A percentile compares a stretch with the other conserved stretches of the same genome.
Evolutionary conservation across 257 asterid genomes (phyloP).

Genomic region (Schizonepeta tenuifolia): DNA sequence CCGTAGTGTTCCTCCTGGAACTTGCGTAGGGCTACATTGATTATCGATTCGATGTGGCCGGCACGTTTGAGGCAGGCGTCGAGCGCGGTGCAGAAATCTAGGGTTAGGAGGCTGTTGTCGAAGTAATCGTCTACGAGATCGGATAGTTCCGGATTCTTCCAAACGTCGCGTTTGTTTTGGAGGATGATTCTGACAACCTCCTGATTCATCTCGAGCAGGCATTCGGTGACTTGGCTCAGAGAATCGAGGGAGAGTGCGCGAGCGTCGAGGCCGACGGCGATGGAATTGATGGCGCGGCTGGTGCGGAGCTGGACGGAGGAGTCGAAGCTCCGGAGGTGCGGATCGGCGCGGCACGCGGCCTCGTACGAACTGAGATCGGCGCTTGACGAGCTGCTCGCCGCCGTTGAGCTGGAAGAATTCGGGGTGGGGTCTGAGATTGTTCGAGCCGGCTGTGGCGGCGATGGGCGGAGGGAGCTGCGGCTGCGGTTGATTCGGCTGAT

Average conservation of each 20-base stretch:
- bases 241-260: slow-evolving; percentile 82
- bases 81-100: slow-evolving; percentile 80
- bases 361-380: slow-evolving; percentile 74
- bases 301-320: slow-evolving; percentile 65
- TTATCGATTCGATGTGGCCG: slow-evolving; percentile 60
- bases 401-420: slow-evolving; percentile 29
- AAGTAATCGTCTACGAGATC: slow-evolving; percentile 89
- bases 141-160: slow-evolving; percentile 67
- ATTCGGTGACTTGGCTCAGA: slow-evolving; percentile 69
- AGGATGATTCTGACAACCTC: slow-evolving; percentile 73
- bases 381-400: slow-evolving; percentile 20
- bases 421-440: slow-evolving; percentile 31
- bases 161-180: slow-evolving; percentile 60
- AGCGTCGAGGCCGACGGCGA: slow-evolving; percentile 66
- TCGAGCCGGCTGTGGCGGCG: slow-evolving; percentile 27
- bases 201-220: slow-evolving; percentile 76
- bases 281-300: slow-evolving; percentile 76
- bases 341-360: slow-evolving; percentile 85
- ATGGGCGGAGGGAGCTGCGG: slow-evolving; percentile 31
- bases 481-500: slow-evolving; percentile 46
- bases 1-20: slow-evolving; percentile 59
- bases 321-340: slow-evolving; percentile 71
- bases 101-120: slow-evolving; percentile 66
- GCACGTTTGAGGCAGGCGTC: slow-evolving; percentile 73
- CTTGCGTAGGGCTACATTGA: slow-evolving; percentile 57